Evolutionary conservation across 208 protist genomes (phyloP).

Genomic region (Leishmania guyanensis): DNA sequence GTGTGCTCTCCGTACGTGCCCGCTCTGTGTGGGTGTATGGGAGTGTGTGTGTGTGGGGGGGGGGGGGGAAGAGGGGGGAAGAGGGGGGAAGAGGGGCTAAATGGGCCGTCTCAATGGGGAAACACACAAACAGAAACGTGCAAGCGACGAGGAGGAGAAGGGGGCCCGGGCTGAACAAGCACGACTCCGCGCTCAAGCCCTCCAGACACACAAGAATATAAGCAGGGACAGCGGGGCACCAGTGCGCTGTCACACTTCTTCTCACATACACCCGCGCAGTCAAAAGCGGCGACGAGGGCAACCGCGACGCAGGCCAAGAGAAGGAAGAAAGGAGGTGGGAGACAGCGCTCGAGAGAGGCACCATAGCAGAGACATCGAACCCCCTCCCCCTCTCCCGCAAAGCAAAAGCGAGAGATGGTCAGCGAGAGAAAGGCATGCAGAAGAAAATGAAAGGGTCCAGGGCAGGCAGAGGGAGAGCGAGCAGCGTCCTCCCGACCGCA

Average conservation of each 20-base stretch:
- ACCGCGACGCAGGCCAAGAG: neutral
- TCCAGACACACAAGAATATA: neutral
- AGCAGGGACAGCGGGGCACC: neutral
- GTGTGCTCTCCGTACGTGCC: neutral
- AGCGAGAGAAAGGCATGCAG: neutral
- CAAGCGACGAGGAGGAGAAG: neutral
- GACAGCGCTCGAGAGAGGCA: neutral
- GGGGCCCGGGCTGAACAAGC: neutral
- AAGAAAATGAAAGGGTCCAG: neutral
- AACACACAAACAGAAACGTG: neutral
- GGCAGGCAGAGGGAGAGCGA: neutral
- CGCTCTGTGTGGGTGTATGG: neutral
- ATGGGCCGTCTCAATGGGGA: neutral
- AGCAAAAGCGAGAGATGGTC: neutral
- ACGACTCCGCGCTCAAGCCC: neutral
- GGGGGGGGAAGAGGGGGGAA: too few relatives aligned
- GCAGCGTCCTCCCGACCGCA: neutral
- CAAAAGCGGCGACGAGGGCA: neutral
- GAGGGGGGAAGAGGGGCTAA: neutral
- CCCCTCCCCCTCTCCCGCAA: neutral
- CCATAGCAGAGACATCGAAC: neutral
- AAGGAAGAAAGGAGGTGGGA: neutral
- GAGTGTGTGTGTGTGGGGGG: too few relatives aligned
- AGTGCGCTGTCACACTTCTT: neutral
- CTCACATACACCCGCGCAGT: neutral